Base-by-base conservation (phyloP, 1,284 basidiomycete genomes). In the Ganoderma boninense region DNA sequence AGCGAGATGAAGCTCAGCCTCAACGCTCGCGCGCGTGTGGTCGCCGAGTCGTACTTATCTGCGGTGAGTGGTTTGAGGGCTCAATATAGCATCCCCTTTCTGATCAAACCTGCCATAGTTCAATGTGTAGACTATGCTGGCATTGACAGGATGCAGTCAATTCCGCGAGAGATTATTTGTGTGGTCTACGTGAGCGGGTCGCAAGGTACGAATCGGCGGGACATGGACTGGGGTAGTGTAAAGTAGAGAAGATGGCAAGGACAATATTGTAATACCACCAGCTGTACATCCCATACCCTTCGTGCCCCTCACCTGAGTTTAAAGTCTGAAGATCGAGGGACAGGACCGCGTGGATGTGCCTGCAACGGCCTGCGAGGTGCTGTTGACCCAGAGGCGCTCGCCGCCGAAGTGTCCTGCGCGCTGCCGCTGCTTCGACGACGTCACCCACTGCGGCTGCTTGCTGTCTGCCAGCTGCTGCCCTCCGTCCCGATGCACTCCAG, bases 1-100 rank as follows among this genome's bases (percentile, higher is more conserved):
- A 95, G 93, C 71, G 92, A 95, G 80, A 95, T 96, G 93, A 95
- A 95, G 79, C 88, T 96, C 10, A 93, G 93, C 76, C 86, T 99
- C 71, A 99, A 99, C 78, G 97, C 97, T 40, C 90, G 98, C 69
- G 97, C 98, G 1, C 95, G 98, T 82, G 99, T 95, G 70, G 97
- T 99, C 38, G 98, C 98, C 43, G 98, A 99, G 80, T 94, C 94
- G 10, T 95, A 95, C 78, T 84, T 95, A 71, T 89, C 87, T 67
- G 90, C 92, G 32, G 93, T 93, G 79, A 78, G 93, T 84, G 7
- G 43, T 40, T 38, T 4, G 6, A 20, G 0, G 57, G 42, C 5
- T 32, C 1, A 2, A 38, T 14, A 38, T 38, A 5, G 14, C 40
- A 11, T 11, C 13, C 7, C 13, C 64, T 43, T 44, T 40, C 65